Evolutionary conservation across 2,329 filamentous ascomycete species (phyloP).

Genomic region (Fusarium mangiferae): DNA sequence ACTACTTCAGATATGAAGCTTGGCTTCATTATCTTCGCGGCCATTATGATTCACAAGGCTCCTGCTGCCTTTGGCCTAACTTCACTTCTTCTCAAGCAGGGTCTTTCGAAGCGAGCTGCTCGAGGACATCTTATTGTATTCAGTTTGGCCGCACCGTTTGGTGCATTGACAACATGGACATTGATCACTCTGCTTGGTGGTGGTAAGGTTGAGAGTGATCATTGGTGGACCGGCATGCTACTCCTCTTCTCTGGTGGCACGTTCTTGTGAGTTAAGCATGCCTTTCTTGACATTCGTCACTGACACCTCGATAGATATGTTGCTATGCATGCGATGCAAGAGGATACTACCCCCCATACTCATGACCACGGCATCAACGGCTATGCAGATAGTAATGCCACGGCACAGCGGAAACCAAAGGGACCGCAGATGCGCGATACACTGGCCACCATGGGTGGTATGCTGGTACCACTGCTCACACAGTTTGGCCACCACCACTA

Average conservation of each 20-base stretch:
- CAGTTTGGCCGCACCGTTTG: slow-evolving; percentile 87
- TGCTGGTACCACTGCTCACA: slow-evolving; percentile 81
- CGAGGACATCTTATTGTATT: slow-evolving; percentile 89
- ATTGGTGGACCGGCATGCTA: slow-evolving; percentile 92
- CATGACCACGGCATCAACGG: slow-evolving; percentile 63
- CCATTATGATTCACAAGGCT: slow-evolving; percentile 97
- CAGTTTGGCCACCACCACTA: slow-evolving; percentile 81
- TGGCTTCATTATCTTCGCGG: slow-evolving; percentile 91
- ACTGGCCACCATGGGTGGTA: slow-evolving; percentile 76
- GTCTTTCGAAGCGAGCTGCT: slow-evolving; percentile 85
- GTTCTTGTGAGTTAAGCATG: slow-evolving; percentile 76
- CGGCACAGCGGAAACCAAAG: slow-evolving; percentile 60
- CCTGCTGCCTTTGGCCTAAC: slow-evolving; percentile 95
- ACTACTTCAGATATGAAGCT: slow-evolving; percentile 78
- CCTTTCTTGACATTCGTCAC: background rate
- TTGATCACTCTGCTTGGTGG: slow-evolving; percentile 79
- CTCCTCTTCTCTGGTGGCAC: slow-evolving; percentile 96
- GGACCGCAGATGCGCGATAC: slow-evolving; percentile 75
- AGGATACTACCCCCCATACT: slow-evolving; percentile 66
- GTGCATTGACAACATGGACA: slow-evolving; percentile 85
- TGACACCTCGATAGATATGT: slow-evolving; percentile 75
- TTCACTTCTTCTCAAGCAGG: slow-evolving; percentile 88
- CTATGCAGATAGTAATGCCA: slow-evolving; percentile 60
- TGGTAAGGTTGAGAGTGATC: slow-evolving; percentile 67
- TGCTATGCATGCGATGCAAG: slow-evolving; percentile 98